Conservation (phyloP, 495 filamentous ascomycete species). For the Hypoxylon fuscum region DNA sequence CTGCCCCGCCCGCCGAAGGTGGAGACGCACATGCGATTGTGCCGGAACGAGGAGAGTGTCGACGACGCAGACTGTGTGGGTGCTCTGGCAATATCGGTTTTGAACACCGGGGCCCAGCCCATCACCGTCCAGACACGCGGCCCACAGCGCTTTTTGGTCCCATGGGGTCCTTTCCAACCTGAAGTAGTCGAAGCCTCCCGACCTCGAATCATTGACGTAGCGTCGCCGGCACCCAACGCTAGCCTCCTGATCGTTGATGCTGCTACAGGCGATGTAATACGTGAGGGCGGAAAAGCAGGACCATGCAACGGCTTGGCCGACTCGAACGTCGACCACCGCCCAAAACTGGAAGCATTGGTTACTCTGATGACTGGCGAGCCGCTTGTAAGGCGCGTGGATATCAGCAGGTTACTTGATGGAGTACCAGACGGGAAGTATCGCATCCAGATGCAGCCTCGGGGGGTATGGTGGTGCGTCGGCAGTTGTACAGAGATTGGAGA, state of each 20-base stretch:
- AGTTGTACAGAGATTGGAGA: constrained; percentile 1
- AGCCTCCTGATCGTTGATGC: constrained; percentile 5
- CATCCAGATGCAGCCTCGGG: constrained; percentile 8
- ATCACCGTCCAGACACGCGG: constrained; percentile 38
- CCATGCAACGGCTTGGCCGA: constrained; percentile 1
- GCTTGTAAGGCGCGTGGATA: constrained; percentile 6
- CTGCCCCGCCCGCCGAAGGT: constrained; percentile 33
- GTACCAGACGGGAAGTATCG: constrained; percentile 12
- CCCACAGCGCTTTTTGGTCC: constrained; percentile 31
- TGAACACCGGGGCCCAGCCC: constrained; percentile 20
- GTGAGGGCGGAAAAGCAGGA: not conserved
- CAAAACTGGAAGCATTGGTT: constrained; percentile 2
- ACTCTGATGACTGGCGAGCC: constrained; percentile 10
- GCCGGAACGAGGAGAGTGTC: constrained; percentile 16
- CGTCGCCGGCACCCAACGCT: not conserved
- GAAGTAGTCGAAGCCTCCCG: constrained; percentile 11
- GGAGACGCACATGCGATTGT: constrained; percentile 36
- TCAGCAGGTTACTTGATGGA: constrained; percentile 6
- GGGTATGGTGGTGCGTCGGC: constrained; percentile 7
- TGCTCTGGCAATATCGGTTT: constrained; percentile 29
- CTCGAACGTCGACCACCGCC: constrained; percentile 5
- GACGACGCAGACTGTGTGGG: constrained; percentile 8
- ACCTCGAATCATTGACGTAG: constrained; percentile 1
- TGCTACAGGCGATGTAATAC: constrained; percentile 1
- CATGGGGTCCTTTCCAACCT: constrained; percentile 36